These are phyloP conservation scores for Luvunga scandens DNA, from an alignment of 345 rosid species.

Conservation along the genomic window DNA sequence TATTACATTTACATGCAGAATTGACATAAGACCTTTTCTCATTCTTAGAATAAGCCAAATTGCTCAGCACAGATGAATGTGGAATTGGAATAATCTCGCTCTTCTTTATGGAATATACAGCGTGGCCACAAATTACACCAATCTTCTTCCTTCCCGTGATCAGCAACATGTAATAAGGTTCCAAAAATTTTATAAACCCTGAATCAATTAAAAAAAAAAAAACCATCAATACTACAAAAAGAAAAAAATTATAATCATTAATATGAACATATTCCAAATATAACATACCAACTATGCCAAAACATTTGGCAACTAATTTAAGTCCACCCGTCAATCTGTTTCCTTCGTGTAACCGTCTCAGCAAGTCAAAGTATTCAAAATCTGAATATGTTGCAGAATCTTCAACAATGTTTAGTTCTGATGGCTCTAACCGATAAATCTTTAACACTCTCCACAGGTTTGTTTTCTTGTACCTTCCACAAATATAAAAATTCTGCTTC, in stretches of 20 bases:
- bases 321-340: conserved; percentile 82
- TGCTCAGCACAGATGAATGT: conserved; percentile 62
- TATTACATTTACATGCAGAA: conserved; percentile 81
- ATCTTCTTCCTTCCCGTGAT: conserved; percentile 87
- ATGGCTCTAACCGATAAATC: conserved; percentile 69
- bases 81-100: conserved; percentile 74
- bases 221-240: conserved; percentile 4
- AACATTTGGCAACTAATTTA: conserved; percentile 73
- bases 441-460: conserved; percentile 71
- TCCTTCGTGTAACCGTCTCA: conserved; percentile 75
- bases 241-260: not conserved
- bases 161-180: conserved; percentile 90
- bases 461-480: conserved; percentile 76
- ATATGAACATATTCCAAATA: not conserved
- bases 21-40: conserved; percentile 98
- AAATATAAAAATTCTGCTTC: conserved; percentile 79
- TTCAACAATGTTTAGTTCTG: conserved; percentile 63
- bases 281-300: conserved; percentile 80
- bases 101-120: conserved; percentile 62
- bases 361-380: conserved; percentile 61
- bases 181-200: conserved; percentile 93
- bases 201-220: conserved; percentile 19
- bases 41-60: conserved; percentile 83
- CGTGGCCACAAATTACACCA: conserved; percentile 80
- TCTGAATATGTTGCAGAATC: conserved; percentile 66